These are phyloP conservation scores for Pestalotiopsis sp. DNA, from an alignment of 2,329 filamentous ascomycete genomes.

Conservation along the genomic window DNA sequence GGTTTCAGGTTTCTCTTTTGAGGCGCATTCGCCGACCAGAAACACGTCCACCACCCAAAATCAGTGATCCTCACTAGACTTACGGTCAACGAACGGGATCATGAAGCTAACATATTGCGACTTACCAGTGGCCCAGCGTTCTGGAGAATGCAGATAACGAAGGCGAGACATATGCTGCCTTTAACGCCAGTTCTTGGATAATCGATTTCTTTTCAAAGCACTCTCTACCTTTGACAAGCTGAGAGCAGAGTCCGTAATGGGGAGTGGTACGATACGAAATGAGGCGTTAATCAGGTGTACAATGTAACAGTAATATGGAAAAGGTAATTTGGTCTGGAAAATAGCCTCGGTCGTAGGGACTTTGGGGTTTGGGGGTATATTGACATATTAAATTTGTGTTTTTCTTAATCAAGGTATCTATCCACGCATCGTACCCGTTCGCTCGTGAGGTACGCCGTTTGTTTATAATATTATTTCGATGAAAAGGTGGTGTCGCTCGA, in stretches of 20 bases:
- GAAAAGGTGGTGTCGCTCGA: neutral
- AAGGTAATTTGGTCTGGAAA: neutral
- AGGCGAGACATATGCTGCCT: constrained; percentile 2
- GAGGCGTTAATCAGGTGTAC: neutral
- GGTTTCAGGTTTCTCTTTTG: neutral
- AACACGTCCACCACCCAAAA: too few species aligned
- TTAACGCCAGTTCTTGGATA: constrained; percentile 15
- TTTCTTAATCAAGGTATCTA: neutral
- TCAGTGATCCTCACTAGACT: too few species aligned
- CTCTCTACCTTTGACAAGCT: neutral
- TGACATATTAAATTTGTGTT: neutral
- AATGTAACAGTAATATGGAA: neutral
- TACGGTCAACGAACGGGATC: neutral
- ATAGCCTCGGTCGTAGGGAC: neutral
- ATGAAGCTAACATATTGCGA: neutral
- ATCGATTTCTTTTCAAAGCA: constrained; percentile 12
- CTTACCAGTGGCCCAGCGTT: constrained; percentile 13
- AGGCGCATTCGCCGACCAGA: too few species aligned
- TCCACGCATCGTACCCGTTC: neutral
- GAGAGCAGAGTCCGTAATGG: neutral
- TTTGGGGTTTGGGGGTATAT: neutral
- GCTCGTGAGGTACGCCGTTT: neutral
- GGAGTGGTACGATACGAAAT: neutral
- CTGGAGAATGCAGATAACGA: constrained; percentile 11
- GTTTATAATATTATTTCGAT: neutral